Evolutionary conservation across 2,329 filamentous ascomycete species (phyloP).

Genomic region (Penicillium sp.): DNA sequence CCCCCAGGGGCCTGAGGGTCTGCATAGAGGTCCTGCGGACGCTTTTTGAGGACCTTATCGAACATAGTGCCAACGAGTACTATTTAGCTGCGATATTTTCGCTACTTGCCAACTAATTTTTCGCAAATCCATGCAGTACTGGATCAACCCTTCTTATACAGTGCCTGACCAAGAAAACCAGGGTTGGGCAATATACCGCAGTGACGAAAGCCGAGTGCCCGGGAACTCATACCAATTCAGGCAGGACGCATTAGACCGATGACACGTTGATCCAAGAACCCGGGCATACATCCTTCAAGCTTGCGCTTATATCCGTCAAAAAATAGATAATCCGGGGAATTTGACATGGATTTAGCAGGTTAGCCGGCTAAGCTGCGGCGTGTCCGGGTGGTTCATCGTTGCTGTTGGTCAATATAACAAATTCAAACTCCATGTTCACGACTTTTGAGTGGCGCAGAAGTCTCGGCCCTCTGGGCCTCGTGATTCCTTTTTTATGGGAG

Average conservation of each 20-base stretch:
- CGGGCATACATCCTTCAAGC: background rate
- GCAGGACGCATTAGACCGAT: constrained; percentile 13
- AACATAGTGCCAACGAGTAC: constrained; percentile 14
- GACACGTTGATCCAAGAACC: constrained; percentile 21
- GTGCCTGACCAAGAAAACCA: constrained; percentile 1
- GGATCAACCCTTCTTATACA: constrained; percentile 13
- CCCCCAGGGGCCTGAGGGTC: constrained; percentile 14
- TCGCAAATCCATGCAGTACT: background rate
- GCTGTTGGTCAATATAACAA: constrained; percentile 5
- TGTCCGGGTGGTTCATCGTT: background rate
- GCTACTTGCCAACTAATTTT: background rate
- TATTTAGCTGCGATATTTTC: background rate
- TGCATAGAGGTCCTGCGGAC: constrained; percentile 15
- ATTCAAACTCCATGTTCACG: constrained; percentile 8
- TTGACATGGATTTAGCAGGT: constrained; percentile 9
- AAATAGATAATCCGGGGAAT: constrained; percentile 20
- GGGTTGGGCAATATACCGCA: background rate
- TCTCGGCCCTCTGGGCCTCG: constrained; percentile 5
- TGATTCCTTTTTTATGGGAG: constrained; percentile 12
- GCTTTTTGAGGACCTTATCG: constrained; percentile 18
- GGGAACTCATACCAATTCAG: background rate
- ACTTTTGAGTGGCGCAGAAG: constrained; percentile 15
- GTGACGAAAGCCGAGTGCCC: constrained; percentile 2
- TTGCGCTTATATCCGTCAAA: constrained; percentile 2
- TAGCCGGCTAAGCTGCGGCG: background rate